phyloP scores from a whole-genome alignment of 1,139 yeast genomes.

The Zhuliangozyma parablackwelliae region DNA sequence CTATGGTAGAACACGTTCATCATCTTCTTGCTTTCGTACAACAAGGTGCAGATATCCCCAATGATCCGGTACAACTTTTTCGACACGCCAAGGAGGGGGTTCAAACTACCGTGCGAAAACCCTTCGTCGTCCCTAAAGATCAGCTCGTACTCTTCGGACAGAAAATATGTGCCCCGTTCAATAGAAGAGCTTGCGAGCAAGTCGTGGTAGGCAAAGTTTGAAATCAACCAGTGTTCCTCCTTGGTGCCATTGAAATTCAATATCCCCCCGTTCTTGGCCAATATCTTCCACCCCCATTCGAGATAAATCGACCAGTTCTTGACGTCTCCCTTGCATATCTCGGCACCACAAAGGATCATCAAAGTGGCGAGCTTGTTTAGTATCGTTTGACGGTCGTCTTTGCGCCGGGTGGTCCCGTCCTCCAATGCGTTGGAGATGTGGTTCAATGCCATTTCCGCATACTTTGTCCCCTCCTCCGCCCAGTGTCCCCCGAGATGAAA shows the following conservation, averaged over 20 bases:
- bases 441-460: constrained; percentile 43
- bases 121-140: constrained; percentile 40
- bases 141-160: constrained; percentile 51
- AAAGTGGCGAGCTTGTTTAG: constrained; percentile 58
- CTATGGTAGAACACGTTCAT: constrained; percentile 15
- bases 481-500: constrained; percentile 52
- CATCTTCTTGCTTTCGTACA: constrained; percentile 44
- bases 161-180: constrained; percentile 56
- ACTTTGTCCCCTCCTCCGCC: constrained; percentile 41
- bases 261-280: constrained; percentile 56
- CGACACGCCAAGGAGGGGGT: constrained; percentile 71
- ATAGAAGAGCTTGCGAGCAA: constrained; percentile 59
- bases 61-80: constrained; percentile 60
- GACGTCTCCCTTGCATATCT: constrained; percentile 74
- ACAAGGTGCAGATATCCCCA: constrained; percentile 65
- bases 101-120: constrained; percentile 40
- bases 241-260: constrained; percentile 50
- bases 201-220: constrained; percentile 83
- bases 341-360: constrained; percentile 65
- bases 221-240: constrained; percentile 66
- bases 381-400: constrained; percentile 15
- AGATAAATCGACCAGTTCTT: constrained; percentile 62
- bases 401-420: constrained; percentile 3
- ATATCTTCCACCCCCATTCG: constrained; percentile 56
- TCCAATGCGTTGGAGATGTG: constrained; percentile 28